These are phyloP conservation scores for Paracorniculantispora psalliotae DNA, from an alignment of 2,329 filamentous ascomycete genomes.

Conservation along the genomic window DNA sequence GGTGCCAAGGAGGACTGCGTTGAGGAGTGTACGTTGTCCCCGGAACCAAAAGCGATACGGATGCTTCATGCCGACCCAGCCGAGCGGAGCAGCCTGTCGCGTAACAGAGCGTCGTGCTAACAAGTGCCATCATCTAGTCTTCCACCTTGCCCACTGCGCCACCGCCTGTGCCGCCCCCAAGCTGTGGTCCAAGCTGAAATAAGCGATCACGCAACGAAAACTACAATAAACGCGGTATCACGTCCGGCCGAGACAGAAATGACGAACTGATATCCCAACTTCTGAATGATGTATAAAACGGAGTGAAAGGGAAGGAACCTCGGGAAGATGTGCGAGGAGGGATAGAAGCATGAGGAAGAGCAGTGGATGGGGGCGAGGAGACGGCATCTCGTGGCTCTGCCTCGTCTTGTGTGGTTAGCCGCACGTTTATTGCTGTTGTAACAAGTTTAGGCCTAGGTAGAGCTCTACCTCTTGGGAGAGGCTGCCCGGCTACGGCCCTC, in stretches of 20 bases:
- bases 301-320: neutral
- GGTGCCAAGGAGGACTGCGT: constrained; percentile 89
- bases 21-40: constrained; percentile 84
- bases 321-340: neutral
- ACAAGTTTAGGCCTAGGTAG: neutral
- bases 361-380: neutral
- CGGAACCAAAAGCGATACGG: neutral
- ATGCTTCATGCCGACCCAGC: no score
- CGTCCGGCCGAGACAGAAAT: constrained; percentile 2
- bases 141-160: constrained; percentile 97
- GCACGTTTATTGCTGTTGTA: constrained; percentile 7
- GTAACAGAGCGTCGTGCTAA: neutral
- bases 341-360: neutral
- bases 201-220: constrained; percentile 36
- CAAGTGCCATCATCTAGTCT: constrained; percentile 57
- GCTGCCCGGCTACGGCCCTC: neutral
- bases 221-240: neutral
- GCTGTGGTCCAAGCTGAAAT: constrained; percentile 90
- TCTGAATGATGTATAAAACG: constrained; percentile 10
- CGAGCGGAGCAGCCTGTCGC: neutral
- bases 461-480: neutral
- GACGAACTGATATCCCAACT: constrained; percentile 3
- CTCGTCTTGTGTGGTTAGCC: constrained; percentile 1
- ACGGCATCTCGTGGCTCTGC: neutral
- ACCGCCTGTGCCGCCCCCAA: constrained; percentile 90